Evolutionary conservation across 371 early-diverging fungal genomes (phyloP), one percentile per base, ranked within the genome.

Genomic region (Dinochytrium kinnereticum): DNA sequence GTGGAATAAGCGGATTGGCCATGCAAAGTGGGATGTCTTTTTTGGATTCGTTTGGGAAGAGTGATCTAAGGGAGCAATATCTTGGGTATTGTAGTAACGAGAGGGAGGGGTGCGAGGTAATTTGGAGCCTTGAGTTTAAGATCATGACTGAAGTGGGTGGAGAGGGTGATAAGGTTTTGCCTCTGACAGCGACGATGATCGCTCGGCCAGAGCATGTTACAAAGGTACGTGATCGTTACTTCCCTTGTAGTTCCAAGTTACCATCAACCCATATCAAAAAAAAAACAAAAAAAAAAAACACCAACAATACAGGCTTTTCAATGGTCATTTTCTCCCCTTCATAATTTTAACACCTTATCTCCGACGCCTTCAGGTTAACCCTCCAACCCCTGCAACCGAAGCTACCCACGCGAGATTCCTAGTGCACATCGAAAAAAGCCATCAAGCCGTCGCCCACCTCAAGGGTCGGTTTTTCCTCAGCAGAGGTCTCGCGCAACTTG

Each of bases 101-200:
- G 31, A 2, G 74, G 36, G 36, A 59, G 36, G 74, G 74, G 2
- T 73, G 74, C 39, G 74, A 73, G 30, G 69, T 68, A 13, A 51
- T 68, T 24, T 73, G 74, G 74, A 50, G 67, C 21, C 26, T 73
- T 30, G 74, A 73, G 51, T 73, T 73, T 51, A 24, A 37, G 21
- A 68, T 73, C 30, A 2, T 59, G 3, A 51, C 1, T 17, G 40
- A 40, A 19, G 19, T 5, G 3, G 50, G 15, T 3, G n/a, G 30
- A 39, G 26, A 15, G 3, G 30, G 13, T 5, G 28, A 31, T 3
- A 30, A 39, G 37, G 30, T 68, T 13, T 36, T 68, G 3, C 68
- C 73, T 1, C 2, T 68, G 31, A 68, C 21, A n/a, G 74, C 69
- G 2, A 68, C 57, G 19, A 49, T 68, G 40, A 49, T 26, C 19